Percentiles rank a stretch among this genome's conserved stretches.
phyloP scores from a whole-genome alignment of 345 rosid genomes.

The Eucalyptus polyanthemos region DNA sequence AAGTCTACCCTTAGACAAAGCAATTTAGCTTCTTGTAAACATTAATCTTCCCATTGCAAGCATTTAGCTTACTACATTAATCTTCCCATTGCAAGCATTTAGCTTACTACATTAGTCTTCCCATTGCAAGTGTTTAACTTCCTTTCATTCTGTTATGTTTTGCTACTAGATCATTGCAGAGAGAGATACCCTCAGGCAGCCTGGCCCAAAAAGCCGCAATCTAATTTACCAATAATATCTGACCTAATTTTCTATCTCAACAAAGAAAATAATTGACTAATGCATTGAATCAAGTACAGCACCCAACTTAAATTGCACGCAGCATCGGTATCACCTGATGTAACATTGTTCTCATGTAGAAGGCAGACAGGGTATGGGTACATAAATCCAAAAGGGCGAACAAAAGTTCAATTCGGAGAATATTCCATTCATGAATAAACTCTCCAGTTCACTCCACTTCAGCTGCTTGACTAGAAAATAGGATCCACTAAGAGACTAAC shows the following conservation, averaged over 20 bases:
- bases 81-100: not conserved
- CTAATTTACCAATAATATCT: not conserved
- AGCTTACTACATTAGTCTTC: not conserved
- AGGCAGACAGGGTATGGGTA: not conserved
- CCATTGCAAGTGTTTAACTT: not conserved
- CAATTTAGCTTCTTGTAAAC: not conserved
- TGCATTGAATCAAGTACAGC: not conserved
- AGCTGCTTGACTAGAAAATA: not conserved
- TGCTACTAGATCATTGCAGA: not conserved
- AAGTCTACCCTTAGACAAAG: not conserved
- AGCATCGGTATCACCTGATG: not conserved
- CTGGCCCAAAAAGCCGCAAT: not conserved
- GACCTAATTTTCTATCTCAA: not conserved
- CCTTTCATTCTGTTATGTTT: not conserved
- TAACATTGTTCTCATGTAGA: not conserved
- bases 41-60: not conserved
- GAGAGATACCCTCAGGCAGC: not conserved
- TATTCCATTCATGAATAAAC: not conserved
- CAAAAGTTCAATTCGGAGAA: not conserved
- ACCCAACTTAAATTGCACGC: not conserved
- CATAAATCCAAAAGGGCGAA: not conserved
- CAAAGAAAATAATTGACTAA: not conserved
- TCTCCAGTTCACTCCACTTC: not conserved
- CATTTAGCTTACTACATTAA: not conserved
- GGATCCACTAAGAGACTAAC: not conserved